Evolutionary conservation across 1,139 yeast species (phyloP).

Genomic region (Lodderomyces parapsilosis): DNA sequence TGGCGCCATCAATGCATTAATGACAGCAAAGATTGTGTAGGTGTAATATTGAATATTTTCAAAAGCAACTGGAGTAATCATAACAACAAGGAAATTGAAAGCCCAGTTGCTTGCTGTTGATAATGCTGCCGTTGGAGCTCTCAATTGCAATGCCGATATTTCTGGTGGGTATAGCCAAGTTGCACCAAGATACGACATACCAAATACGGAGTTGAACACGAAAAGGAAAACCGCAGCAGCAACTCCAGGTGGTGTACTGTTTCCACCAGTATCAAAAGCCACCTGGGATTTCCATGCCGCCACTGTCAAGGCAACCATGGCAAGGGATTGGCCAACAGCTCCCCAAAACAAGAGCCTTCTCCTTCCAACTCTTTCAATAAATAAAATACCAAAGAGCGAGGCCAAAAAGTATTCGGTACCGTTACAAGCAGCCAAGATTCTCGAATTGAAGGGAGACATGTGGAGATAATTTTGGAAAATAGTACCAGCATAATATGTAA

Average conservation of each 20-base stretch:
- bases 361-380: slow-evolving; percentile 55
- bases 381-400: slow-evolving; percentile 41
- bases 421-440: slow-evolving; percentile 37
- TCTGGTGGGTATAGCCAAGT: slow-evolving; percentile 48
- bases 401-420: slow-evolving; percentile 42
- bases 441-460: slow-evolving; percentile 34
- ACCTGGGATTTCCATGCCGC: slow-evolving; percentile 27
- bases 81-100: slow-evolving; percentile 29
- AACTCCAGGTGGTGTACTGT: slow-evolving; percentile 23
- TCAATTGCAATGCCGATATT: slow-evolving; percentile 30
- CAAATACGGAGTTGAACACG: slow-evolving; percentile 34
- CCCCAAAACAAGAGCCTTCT: slow-evolving; percentile 51
- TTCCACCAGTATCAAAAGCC: slow-evolving; percentile 10
- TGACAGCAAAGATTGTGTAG: slow-evolving; percentile 33
- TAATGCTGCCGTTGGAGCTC: slow-evolving; percentile 37
- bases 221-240: slow-evolving; percentile 40
- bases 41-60: slow-evolving; percentile 32
- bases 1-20: slow-evolving; percentile 53
- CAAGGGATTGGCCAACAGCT: slow-evolving; percentile 45
- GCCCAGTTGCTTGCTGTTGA: slow-evolving; percentile 40
- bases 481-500: slow-evolving; percentile 41
- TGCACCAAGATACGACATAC: slow-evolving; percentile 29
- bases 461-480: slow-evolving; percentile 45
- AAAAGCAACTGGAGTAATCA: slow-evolving; percentile 38
- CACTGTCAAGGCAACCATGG: slow-evolving; percentile 32